Evolutionary conservation across 768 basidiomycete species (phyloP), one percentile per base, ranked within the genome.

Genomic region (Calocybe gangraenosa): DNA sequence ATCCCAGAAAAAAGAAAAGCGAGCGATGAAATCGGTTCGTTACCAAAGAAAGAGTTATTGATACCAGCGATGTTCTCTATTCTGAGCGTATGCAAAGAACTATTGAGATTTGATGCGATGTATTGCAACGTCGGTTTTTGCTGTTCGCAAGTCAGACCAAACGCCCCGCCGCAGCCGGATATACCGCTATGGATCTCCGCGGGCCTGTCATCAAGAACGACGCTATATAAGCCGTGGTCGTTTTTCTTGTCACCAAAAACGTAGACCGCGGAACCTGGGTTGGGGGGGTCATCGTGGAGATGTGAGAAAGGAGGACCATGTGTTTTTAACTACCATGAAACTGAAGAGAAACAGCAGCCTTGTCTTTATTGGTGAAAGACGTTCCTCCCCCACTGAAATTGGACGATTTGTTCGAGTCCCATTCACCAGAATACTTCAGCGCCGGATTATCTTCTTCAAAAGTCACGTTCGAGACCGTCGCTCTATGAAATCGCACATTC

Each of bases 221-320:
- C 68, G 17, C 58, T 64, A 55, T 72, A 77, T 7, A 66, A 52
- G 0, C 75, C 65, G 46, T 77, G 74, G 52, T 76, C 70, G 43
- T 73, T 73, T 53, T 70, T 73, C 53, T 73, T 74, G 58, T 75
- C 74, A 2, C 75, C 74, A 31, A 71, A 65, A 11, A 75, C 62
- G 43, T 70, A 73, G 20, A 75, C 55, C 0, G 71, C 68, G 17
- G 71, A 71, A 32, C 69, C 73, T 73, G 48, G 23, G 8, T 15
- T n/a, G n/a, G n/a, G n/a, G n/a, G n/a, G n/a, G n/a, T n/a, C n/a
- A 13, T 33, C 22, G 31, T 21, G 33, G 14, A 20, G 18, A 32
- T 39, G n/a, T n/a, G n/a, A n/a, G n/a, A n/a, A n/a, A n/a, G n/a
- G n/a, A n/a, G n/a, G n/a, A n/a, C n/a, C n/a, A n/a, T n/a, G n/a